These are phyloP conservation scores for Golubevia pallescens DNA, from an alignment of 1,284 basidiomycete species.

Conservation along the genomic window DNA sequence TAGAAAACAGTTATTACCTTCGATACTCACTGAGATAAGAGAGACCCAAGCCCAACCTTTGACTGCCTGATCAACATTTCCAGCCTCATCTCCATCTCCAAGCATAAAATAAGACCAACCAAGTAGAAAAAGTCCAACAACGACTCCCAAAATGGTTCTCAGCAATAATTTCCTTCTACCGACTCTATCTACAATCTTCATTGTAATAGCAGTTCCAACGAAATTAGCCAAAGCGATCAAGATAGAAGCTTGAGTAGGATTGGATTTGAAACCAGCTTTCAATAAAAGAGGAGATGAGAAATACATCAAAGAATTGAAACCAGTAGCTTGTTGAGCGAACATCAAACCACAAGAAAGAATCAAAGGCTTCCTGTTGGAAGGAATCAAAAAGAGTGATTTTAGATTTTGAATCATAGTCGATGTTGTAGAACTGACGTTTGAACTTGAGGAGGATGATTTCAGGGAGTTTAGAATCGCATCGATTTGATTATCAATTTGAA, in stretches of 20 bases:
- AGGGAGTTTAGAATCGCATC: conserved; percentile 29
- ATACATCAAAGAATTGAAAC: conserved; percentile 32
- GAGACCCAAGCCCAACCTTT: background rate
- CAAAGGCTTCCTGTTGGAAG: conserved; percentile 25
- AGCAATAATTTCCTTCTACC: conserved; percentile 42
- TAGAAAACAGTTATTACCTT: conserved; percentile 1
- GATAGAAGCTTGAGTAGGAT: conserved; percentile 43
- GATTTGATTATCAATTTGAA: conserved; percentile 30
- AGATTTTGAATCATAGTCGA: conserved; percentile 15
- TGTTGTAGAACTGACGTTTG: too few relatives aligned
- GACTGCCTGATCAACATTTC: conserved; percentile 3
- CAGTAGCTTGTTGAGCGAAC: conserved; percentile 30
- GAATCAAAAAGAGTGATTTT: conserved; percentile 19
- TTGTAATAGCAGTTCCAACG: conserved; percentile 32
- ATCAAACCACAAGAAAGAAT: conserved; percentile 37
- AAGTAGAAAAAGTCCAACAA: conserved; percentile 27
- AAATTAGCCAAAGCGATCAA: conserved; percentile 46
- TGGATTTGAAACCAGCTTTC: conserved; percentile 42
- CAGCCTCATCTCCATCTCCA: conserved; percentile 12
- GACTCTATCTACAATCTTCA: conserved; percentile 36
- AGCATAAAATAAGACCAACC: conserved; percentile 27
- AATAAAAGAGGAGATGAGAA: conserved; percentile 30
- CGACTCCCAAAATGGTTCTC: conserved; percentile 32
- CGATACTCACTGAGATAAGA: conserved; percentile 1
- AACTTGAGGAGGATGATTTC: background rate